Evolutionary conservation across 495 filamentous ascomycete species (phyloP).

Genomic region (Penicillium tannophilum): DNA sequence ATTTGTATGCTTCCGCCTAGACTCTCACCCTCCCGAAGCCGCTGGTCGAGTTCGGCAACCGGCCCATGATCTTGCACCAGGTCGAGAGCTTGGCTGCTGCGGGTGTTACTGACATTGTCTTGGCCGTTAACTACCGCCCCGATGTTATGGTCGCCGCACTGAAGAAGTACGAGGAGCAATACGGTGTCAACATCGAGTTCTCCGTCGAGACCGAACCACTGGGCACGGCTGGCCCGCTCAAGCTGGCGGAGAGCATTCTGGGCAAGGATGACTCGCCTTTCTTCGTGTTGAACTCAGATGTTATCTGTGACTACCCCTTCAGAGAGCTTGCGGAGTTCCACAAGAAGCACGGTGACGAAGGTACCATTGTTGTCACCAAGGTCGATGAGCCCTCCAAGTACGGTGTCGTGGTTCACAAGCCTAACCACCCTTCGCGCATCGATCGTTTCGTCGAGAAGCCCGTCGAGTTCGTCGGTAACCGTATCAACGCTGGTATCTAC

Average conservation of each 20-base stretch:
- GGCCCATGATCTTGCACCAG: slow-evolving; percentile 98
- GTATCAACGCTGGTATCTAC: slow-evolving; percentile 99
- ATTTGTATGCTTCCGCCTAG: slow-evolving; percentile 44
- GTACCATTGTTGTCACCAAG: slow-evolving; percentile 98
- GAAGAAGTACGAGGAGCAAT: slow-evolving; percentile 88
- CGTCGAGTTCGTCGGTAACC: slow-evolving; percentile 98
- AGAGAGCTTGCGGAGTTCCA: slow-evolving; percentile 85
- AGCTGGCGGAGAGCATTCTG: slow-evolving; percentile 91
- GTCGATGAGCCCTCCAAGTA: slow-evolving; percentile 99
- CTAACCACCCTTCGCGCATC: slow-evolving; percentile 86
- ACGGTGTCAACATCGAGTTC: slow-evolving; percentile 93
- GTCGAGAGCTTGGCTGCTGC: slow-evolving; percentile 93
- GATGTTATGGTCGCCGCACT: slow-evolving; percentile 86
- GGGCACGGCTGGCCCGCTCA: slow-evolving; percentile 93
- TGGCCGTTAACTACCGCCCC: slow-evolving; percentile 98
- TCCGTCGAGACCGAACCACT: slow-evolving; percentile 95
- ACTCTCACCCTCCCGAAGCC: slow-evolving; percentile 97
- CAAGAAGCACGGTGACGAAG: slow-evolving; percentile 88
- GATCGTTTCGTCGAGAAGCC: slow-evolving; percentile 99
- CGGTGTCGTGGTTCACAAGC: slow-evolving; percentile 98
- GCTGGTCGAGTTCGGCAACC: slow-evolving; percentile 96
- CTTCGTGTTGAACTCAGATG: slow-evolving; percentile 98
- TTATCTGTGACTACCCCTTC: slow-evolving; percentile 99
- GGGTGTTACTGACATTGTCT: slow-evolving; percentile 95
- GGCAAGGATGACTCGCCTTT: slow-evolving; percentile 92